Conservation (phyloP, 2,329 filamentous ascomycete species). For the Trichoderma sp. region DNA sequence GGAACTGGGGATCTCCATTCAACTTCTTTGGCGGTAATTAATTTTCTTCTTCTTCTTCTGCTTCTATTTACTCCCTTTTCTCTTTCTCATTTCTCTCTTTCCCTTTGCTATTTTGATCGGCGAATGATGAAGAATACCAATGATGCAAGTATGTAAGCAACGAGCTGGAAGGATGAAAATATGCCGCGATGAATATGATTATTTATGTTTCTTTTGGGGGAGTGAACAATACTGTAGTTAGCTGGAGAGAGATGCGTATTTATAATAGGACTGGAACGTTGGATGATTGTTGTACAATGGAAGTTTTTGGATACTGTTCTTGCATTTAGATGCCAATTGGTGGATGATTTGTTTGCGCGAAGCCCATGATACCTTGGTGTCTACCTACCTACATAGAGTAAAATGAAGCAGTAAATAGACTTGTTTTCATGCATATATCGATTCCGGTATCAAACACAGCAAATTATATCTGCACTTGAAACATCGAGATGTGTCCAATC, state of each 20-base stretch:
- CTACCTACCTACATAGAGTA: neutral
- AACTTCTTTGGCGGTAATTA: constrained; percentile 4
- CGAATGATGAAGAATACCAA: constrained; percentile 27
- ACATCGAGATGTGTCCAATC: neutral
- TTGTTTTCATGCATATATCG: neutral
- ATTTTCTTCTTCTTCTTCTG: neutral
- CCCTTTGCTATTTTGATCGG: constrained; percentile 6
- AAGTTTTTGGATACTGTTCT: neutral
- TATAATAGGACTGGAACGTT: constrained; percentile 11
- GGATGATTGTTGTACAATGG: neutral
- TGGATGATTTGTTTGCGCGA: neutral
- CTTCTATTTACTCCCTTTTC: neutral
- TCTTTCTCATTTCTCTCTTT: neutral
- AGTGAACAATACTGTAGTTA: constrained; percentile 1
- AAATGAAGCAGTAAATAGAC: neutral
- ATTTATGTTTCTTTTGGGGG: constrained; percentile 7
- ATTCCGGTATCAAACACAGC: no score
- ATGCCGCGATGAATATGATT: constrained; percentile 23
- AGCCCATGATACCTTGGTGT: neutral
- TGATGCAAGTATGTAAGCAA: constrained; percentile 23
- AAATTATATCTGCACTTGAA: neutral
- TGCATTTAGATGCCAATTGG: neutral
- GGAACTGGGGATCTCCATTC: constrained; percentile 14
- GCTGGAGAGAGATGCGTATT: constrained; percentile 10
- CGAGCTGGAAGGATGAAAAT: constrained; percentile 15